Base-by-base conservation (phyloP, 2,329 filamentous ascomycete genomes). In the Colletotrichum spaethianum region DNA sequence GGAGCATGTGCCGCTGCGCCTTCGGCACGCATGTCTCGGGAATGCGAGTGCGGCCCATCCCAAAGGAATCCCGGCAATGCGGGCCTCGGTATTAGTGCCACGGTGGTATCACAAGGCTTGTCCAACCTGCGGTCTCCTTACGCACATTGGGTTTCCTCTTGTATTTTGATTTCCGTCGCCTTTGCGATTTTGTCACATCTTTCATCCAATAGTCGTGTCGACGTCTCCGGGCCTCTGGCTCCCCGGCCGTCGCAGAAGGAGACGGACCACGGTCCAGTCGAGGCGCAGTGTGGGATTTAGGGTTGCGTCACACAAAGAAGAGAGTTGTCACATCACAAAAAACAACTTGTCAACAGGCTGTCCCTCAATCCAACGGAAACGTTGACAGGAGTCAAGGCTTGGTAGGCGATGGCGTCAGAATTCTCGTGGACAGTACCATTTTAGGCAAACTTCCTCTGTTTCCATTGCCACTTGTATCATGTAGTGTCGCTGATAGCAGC, bases 11-110 rank as follows among this genome's bases (percentile, higher is more conserved):
- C 66, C 66, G 52, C 44, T 23, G 66, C 52, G 60, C 50, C 66
- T 40, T 26, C 60, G 28, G 59, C 48, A 56, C 65, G 70, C 70
- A 72, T 48, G 65, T 72, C 67, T 72, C 66, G 70, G 70, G 61
- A 72, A 72, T 61, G 70, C 53, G 53, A 65, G 44, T 16, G 60
- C 52, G 52, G 60, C 46, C 63, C 53, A 70, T 72, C 70, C 53
- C 38, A 64, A 44, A 38, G 46, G 42, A 65, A 26, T 64, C 38
- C 66, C 70, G 66, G 60, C 28, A 61, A 72, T 70, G 66, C 70
- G 60, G 70, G 66, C 40, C 53, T 72, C 70, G 70, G 70, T 53
- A 70, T 55, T 70, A 50, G 42, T 60, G 20, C 50, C 68, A 59
- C 69, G 52, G 38, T 31, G 36, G 44, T 52, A 56, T 42, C 28